Evolutionary conservation across 2,329 filamentous ascomycete genomes (phyloP), one percentile per base, ranked within the genome.

Genomic region (Emericellopsis atlantica): DNA sequence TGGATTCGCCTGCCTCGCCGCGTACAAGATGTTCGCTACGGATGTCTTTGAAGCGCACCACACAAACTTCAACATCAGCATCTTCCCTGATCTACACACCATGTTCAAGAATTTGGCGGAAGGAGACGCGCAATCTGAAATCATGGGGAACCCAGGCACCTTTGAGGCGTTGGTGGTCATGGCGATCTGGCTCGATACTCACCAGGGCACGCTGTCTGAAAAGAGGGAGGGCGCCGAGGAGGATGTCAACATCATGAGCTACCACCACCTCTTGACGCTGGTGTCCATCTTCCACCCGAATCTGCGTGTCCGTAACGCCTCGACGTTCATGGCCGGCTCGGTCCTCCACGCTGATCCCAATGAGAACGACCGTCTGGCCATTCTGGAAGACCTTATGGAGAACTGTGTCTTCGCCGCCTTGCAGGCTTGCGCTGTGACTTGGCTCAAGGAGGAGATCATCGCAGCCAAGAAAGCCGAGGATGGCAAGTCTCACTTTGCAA

Each of bases 351-450:
- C 72, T 2, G 69, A 80, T 45, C 75, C 77, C 1, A 67, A 75
- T 22, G 73, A 77, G 44, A 66, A 70, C 4, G 67, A 73, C 50
- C 67, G 76, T 5, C 59, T 82, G 14, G 65, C 68, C 23, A 81
- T 82, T 46, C 65, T 83, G 8, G 72, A 77, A 40, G 78, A 82
- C 50, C 65, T 81, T 11, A 58, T 82, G 11, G 76, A 81, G 55
- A 77, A 80, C 53, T 81, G 77, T 62, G 69, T 74, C 48, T 81
- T 77, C 49, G 66, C 75, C 2, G 66, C 70, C 1, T 62, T 82
- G 32, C 79, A 79, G 53, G 77, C 73, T 8, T 76, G 73, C 34
- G 77, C 76, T 1, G 67, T 81, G 5, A 67, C 67, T 4, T 82
- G 78, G 78, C 57, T 81, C 29, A 70, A 75, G 41, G 77, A 81